phyloP scores from a whole-genome alignment of 441 rosid genomes.

The Pelargonium australe region DNA sequence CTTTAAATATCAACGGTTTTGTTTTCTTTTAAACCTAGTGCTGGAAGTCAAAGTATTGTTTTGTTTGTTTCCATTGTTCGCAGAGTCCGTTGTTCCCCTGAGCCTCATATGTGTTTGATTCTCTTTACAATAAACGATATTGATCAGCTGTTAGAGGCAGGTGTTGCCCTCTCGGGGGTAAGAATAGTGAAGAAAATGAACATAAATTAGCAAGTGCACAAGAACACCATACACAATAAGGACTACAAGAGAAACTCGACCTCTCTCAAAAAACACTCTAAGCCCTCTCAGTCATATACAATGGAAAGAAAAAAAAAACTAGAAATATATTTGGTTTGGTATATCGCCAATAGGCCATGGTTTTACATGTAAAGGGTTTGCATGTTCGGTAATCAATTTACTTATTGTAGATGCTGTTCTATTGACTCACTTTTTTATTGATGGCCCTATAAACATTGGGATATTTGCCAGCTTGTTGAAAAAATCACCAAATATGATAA shows the following conservation, averaged over 20 bases:
- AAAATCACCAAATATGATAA: not conserved
- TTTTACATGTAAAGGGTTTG: not conserved
- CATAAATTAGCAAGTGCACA: not conserved
- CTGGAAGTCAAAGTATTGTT: not conserved
- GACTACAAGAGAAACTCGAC: not conserved
- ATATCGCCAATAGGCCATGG: not conserved
- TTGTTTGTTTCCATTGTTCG: not conserved
- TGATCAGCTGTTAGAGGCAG: not conserved
- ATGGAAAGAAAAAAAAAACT: not conserved
- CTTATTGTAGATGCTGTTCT: not conserved
- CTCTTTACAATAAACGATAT: not conserved
- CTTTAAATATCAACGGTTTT: no score
- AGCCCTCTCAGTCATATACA: not conserved
- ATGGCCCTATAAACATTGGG: not conserved
- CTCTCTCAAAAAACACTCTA: not conserved
- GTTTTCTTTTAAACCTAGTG: not conserved
- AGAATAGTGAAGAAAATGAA: not conserved
- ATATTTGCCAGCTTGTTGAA: conserved; percentile 1
- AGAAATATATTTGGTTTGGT: not conserved
- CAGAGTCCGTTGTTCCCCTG: not conserved
- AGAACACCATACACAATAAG: not conserved
- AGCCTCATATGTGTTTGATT: not conserved
- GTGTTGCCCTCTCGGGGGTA: not conserved
- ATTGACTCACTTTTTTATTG: not conserved
- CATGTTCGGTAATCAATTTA: not conserved